Conservation (phyloP, 2,329 filamentous ascomycete species). For the Apiospora rasikravindrae region DNA sequence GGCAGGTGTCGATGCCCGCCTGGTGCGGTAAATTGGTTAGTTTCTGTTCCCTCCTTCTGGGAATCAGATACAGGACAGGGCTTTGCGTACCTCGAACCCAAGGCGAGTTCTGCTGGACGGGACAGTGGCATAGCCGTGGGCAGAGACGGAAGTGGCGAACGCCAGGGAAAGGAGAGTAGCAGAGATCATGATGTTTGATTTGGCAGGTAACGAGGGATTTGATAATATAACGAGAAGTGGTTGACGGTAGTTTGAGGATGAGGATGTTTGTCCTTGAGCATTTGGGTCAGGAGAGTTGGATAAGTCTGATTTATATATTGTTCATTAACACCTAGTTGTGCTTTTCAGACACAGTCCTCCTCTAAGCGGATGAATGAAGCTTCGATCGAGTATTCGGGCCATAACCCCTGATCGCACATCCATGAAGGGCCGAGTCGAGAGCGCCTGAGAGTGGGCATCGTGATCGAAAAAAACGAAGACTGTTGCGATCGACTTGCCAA, state of each 20-base stretch:
- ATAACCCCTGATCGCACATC: background rate
- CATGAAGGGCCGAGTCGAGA: background rate
- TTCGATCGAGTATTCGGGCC: background rate
- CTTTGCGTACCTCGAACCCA: slow-evolving; percentile 45
- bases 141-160: slow-evolving; percentile 32
- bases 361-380: background rate
- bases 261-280: background rate
- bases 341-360: background rate
- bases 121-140: slow-evolving; percentile 52
- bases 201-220: background rate
- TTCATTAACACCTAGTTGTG: background rate
- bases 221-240: background rate
- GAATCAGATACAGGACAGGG: background rate
- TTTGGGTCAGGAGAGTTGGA: background rate
- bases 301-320: background rate
- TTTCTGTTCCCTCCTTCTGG: background rate
- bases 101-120: slow-evolving; percentile 51
- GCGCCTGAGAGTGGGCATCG: background rate
- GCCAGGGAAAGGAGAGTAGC: slow-evolving; percentile 21
- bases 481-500: background rate
- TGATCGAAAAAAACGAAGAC: background rate
- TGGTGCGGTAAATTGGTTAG: slow-evolving; percentile 30
- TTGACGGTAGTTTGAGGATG: background rate
- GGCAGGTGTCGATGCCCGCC: slow-evolving; percentile 56
- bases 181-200: slow-evolving; percentile 15